Evolutionary conservation across 495 filamentous ascomycete genomes (phyloP), one percentile per base, ranked within the genome.

Genomic region (Hypoxylon fuscum): DNA sequence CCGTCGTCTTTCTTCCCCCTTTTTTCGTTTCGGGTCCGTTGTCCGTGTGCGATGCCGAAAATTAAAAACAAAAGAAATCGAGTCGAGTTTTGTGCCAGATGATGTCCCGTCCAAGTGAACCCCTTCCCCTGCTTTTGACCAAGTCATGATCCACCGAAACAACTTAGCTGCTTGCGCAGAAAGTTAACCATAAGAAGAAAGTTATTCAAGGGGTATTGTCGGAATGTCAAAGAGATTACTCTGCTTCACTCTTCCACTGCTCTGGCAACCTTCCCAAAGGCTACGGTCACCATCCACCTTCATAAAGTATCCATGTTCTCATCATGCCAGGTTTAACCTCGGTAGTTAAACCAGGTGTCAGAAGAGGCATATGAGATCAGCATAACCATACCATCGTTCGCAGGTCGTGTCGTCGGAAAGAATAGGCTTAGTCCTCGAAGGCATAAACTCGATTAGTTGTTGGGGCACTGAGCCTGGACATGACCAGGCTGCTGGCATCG

Each of bases 401-500:
- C 8, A 27, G 40, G 75, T 82, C 88, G 76, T 27, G 46, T 41
- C 41, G 25, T n/a, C 25, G 25, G 14, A 37, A 32, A 46, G 43
- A 44, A 54, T n/a, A 40, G 23, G 40, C 52, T 58, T 58, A 56
- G 57, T 14, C 57, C 18, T 21, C 35, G 34, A 12, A 23, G 23
- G 38, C 45, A 41, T n/a, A 22, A 32, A 49, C 22, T 27, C 5
- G 53, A 52, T 62, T 51, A 64, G 73, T 91, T 92, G 35, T 2
- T 14, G 56, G 92, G 89, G 87, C 95, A 98, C 64, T 88, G 84
- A 55, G 92, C 84, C 85, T 97, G 95, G 71, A 98, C 87, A 81
- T 98, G 95, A 69, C 95, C 95, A 55, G 93, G 88, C 80, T 97
- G 91, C 85, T 97, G 96, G 91, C 95, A 98, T 80, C 94, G 95